Percentiles rank a stretch among this genome's conserved stretches.
These are phyloP conservation scores for Curvularia lunata DNA, from an alignment of 2,329 filamentous ascomycete species.

Conservation along the genomic window DNA sequence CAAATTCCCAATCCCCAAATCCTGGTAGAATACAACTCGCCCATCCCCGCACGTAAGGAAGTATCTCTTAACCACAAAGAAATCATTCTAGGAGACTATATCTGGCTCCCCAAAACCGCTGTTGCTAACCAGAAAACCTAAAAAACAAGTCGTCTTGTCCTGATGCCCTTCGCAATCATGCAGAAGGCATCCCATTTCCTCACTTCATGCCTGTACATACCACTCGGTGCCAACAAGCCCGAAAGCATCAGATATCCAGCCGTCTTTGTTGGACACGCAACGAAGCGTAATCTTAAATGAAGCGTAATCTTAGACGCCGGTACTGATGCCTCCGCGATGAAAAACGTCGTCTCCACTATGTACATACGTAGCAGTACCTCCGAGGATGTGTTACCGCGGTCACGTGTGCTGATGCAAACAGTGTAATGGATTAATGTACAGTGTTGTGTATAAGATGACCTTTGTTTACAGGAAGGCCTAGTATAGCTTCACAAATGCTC, in stretches of 20 bases:
- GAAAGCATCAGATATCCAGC: not conserved
- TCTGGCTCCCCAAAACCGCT: not conserved
- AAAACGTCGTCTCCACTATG: not conserved
- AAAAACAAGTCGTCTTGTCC: not conserved
- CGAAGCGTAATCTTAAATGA: too few species aligned
- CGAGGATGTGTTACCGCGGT: not conserved
- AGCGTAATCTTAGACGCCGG: not conserved
- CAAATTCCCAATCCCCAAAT: too few species aligned
- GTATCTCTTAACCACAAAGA: not conserved
- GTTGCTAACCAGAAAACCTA: not conserved
- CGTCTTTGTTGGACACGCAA: not conserved
- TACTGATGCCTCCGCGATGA: not conserved
- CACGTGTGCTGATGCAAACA: not conserved
- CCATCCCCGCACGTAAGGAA: too few species aligned
- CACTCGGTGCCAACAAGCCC: not conserved
- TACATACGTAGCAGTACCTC: not conserved
- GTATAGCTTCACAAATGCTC: too few species aligned
- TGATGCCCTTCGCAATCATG: not conserved
- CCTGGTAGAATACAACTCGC: too few species aligned
- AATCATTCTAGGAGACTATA: constrained; percentile 1
- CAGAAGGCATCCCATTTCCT: not conserved
- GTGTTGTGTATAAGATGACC: too few species aligned
- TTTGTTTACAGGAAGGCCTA: too few species aligned
- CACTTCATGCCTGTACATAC: not conserved
- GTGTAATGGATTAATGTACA: too few species aligned